Conservation (phyloP, 768 basidiomycete species). For the Mycena sanguinolenta region DNA sequence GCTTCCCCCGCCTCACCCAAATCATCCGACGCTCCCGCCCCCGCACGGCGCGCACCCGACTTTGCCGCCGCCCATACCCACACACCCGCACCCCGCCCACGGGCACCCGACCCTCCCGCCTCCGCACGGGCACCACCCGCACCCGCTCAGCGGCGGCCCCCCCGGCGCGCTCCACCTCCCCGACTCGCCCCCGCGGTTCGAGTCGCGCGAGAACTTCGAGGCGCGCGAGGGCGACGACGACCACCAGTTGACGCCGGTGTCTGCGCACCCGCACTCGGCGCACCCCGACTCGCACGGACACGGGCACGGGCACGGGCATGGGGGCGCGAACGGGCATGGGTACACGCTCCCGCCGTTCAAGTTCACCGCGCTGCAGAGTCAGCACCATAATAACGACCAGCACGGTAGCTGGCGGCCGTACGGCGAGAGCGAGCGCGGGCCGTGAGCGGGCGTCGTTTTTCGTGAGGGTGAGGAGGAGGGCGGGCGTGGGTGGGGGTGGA, state of each 20-base stretch:
- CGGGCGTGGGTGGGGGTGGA: no score
- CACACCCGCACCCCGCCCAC: not conserved
- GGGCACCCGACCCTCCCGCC: not conserved
- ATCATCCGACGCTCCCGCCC: slow-evolving; percentile 58
- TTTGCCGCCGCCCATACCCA: slow-evolving; percentile 45
- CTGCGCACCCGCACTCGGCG: not conserved
- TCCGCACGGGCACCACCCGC: no score
- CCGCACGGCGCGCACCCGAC: slow-evolving; percentile 51
- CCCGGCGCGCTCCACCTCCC: slow-evolving; percentile 3
- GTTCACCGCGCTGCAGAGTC: not conserved
- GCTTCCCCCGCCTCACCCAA: slow-evolving; percentile 39
- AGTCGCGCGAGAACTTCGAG: not conserved
- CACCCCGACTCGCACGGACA: no score
- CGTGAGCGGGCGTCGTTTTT: not conserved
- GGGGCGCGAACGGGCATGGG: not conserved
- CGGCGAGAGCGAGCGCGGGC: not conserved
- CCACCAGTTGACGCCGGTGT: not conserved
- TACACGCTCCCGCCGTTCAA: slow-evolving; percentile 11
- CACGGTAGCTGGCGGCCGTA: slow-evolving; percentile 13
- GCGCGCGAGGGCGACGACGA: not conserved
- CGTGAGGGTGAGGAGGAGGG: no score
- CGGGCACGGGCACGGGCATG: not conserved
- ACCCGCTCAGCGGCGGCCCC: not conserved
- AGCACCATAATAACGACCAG: no score
- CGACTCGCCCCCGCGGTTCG: not conserved